phyloP scores from a whole-genome alignment of 352 stramenopile genomes.

The Globisporangium takayamanum region DNA sequence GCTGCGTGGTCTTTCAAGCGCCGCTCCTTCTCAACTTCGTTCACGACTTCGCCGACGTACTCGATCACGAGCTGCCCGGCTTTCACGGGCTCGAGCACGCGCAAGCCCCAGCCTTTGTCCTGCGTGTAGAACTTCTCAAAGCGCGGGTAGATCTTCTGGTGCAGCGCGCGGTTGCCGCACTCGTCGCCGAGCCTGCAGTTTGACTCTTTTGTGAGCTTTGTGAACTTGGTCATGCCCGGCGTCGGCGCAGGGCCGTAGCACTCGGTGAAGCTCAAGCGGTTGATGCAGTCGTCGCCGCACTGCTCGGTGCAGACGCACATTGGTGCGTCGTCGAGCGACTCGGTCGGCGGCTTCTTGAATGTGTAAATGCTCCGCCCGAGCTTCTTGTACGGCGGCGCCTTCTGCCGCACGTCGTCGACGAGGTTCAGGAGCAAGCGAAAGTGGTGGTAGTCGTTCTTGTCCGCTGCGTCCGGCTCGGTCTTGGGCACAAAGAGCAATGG shows the following conservation, averaged over 20 bases:
- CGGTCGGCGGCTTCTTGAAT: conserved; percentile 68
- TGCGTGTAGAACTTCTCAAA: conserved; percentile 74
- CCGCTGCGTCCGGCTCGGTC: conserved; percentile 36
- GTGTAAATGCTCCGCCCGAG: conserved; percentile 79
- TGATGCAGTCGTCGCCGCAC: conserved; percentile 93
- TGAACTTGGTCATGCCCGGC: conserved; percentile 45
- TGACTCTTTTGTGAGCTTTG: conserved; percentile 67
- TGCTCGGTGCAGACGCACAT: conserved; percentile 68
- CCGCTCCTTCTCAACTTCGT: conserved; percentile 88
- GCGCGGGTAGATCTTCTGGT: conserved; percentile 69
- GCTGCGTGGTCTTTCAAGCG: conserved; percentile 78
- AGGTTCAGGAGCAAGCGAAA: conserved; percentile 65
- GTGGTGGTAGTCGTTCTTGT: conserved; percentile 59
- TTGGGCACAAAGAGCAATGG: conserved; percentile 79
- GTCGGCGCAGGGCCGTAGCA: conserved; percentile 78
- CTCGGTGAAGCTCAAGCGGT: conserved; percentile 89
- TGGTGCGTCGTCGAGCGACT: conserved; percentile 65
- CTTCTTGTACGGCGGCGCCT: conserved; percentile 72
- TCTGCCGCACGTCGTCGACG: conserved; percentile 69
- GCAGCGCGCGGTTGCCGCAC: conserved; percentile 89
- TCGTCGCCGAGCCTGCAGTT: conserved; percentile 90
- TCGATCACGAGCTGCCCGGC: conserved; percentile 89
- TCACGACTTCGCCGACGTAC: conserved; percentile 94
- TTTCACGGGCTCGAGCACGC: conserved; percentile 72
- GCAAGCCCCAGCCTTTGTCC: conserved; percentile 91